Percentiles rank a stretch among this genome's conserved stretches.
Conservation (phyloP, 192 early-diverging fungal species). For the Coemansia sp. region DNA sequence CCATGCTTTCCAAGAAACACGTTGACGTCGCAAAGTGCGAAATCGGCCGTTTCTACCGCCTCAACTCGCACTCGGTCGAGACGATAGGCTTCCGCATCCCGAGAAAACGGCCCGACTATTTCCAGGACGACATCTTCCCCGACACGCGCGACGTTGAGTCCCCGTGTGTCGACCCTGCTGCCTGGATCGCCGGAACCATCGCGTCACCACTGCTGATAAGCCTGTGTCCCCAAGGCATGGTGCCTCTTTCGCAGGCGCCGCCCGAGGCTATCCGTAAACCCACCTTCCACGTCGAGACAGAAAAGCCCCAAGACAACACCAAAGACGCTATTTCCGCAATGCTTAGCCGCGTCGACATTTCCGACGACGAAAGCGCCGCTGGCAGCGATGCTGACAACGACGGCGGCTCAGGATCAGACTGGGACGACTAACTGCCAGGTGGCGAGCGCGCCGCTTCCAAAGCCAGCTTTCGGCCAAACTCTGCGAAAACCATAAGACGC, state of each 20-base stretch:
- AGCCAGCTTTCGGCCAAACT: too few relatives aligned
- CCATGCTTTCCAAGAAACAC: constrained; percentile 69
- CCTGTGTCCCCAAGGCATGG: constrained; percentile 57
- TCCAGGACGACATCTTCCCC: constrained; percentile 88
- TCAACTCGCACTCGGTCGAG: constrained; percentile 71
- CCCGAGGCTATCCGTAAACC: constrained; percentile 24
- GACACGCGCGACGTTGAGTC: constrained; percentile 62
- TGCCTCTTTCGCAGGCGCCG: constrained; percentile 51
- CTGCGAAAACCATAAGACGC: neutral
- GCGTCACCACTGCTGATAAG: constrained; percentile 16
- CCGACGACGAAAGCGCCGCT: neutral
- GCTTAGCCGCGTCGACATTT: constrained; percentile 28
- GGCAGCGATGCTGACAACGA: neutral
- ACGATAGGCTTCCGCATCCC: constrained; percentile 75
- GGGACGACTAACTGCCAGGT: constrained; percentile 8
- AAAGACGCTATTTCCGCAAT: constrained; percentile 39
- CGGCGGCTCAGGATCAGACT: constrained; percentile 26
- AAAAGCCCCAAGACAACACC: constrained; percentile 26
- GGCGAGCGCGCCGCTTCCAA: too few relatives aligned
- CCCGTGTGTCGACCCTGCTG: constrained; percentile 50
- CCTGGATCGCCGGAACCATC: constrained; percentile 58
- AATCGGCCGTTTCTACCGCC: constrained; percentile 67
- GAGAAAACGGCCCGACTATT: constrained; percentile 79
- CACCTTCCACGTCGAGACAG: constrained; percentile 5
- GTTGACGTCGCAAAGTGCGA: constrained; percentile 72